Evolutionary conservation across 768 basidiomycete species (phyloP), one percentile per base, ranked within the genome.

Genomic region (Lentinula sp.): DNA sequence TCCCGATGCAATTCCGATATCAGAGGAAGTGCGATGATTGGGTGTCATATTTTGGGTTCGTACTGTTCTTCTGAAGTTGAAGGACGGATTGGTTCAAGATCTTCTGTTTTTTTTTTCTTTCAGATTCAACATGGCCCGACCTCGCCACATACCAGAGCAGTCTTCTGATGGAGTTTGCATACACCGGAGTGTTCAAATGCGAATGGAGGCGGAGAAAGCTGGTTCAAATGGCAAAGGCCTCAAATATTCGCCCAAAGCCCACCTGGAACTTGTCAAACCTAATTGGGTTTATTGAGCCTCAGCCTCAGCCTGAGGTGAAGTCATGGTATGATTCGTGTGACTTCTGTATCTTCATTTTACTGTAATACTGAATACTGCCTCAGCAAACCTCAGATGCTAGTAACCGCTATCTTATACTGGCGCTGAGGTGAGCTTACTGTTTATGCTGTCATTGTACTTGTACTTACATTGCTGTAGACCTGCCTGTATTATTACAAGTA

Each of bases 131-230:
- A 70, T 73, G 34, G 82, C 79, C 3, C 62, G 65, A 16, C 77
- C 78, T 1, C 74, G 81, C 43, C 67, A 69, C 8, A 72, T 83
- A 45, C 79, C 77, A 2, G 74, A 70, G 59, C 80, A 80, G 60
- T 42, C 62, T 0, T 59, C 63, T 0, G 59, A 64, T 2, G 74
- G 76, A 6, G 72, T 81, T 16, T 75, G 76, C 61, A 73, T 83
- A 16, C 83, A 84, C 62, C 66, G 80, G 60, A 78, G 74, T 39
- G 83, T 85, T 28, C 77, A 78, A 71, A 74, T 79, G 62, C 75
- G 86, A 60, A 77, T 85, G 76, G 81, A 84, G 31, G 80, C 84
- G 1, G 67, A 73, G 31, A 71, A 72, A 50, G 67, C 67, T 31
- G 59, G 72, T 54, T 75, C 48, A 15, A 49, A 59, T 15, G 57